These are phyloP conservation scores for Arthrobotrys conoides DNA, from an alignment of 2,329 filamentous ascomycete genomes.

Conservation along the genomic window DNA sequence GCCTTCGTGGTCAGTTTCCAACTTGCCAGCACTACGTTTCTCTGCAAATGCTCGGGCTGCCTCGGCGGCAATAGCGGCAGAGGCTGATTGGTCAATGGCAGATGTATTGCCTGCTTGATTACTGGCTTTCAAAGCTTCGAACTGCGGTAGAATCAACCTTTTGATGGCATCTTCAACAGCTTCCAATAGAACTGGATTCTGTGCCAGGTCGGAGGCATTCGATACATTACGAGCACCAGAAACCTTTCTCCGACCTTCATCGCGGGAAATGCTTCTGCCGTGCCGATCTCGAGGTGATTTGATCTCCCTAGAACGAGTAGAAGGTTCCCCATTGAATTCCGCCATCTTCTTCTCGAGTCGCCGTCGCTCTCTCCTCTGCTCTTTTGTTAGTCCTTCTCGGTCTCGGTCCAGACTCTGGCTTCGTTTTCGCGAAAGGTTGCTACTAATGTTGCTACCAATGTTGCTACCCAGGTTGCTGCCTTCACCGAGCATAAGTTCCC, in stretches of 20 bases:
- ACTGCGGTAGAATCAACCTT: constrained; percentile 87
- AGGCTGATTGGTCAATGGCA: constrained; percentile 73
- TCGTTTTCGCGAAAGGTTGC: constrained; percentile 62
- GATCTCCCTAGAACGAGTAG: constrained; percentile 56
- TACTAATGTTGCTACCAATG: constrained; percentile 30
- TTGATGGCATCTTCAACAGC: constrained; percentile 95
- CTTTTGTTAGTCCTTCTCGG: constrained; percentile 47
- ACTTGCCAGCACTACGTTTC: constrained; percentile 17
- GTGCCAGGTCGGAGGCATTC: constrained; percentile 77
- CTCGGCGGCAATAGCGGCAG: constrained; percentile 56
- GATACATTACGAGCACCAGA: constrained; percentile 65
- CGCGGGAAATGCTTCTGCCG: constrained; percentile 68
- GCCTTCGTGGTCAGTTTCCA: constrained; percentile 63
- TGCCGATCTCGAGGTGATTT: constrained; percentile 69
- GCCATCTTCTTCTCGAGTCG: constrained; percentile 58
- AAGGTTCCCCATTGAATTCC: constrained; percentile 55
- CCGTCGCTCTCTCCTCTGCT: constrained; percentile 52
- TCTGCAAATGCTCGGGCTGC: constrained; percentile 52
- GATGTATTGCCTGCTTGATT: constrained; percentile 71
- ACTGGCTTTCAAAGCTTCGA: constrained; percentile 92
- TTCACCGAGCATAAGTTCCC: constrained; percentile 62
- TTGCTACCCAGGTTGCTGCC: constrained; percentile 31
- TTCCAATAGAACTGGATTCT: constrained; percentile 90
- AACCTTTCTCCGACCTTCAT: constrained; percentile 72
- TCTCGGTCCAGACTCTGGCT: constrained; percentile 63